These are phyloP conservation scores for Arxiozyma heterogenica DNA, from an alignment of 1,139 yeast genomes.

Conservation along the genomic window DNA sequence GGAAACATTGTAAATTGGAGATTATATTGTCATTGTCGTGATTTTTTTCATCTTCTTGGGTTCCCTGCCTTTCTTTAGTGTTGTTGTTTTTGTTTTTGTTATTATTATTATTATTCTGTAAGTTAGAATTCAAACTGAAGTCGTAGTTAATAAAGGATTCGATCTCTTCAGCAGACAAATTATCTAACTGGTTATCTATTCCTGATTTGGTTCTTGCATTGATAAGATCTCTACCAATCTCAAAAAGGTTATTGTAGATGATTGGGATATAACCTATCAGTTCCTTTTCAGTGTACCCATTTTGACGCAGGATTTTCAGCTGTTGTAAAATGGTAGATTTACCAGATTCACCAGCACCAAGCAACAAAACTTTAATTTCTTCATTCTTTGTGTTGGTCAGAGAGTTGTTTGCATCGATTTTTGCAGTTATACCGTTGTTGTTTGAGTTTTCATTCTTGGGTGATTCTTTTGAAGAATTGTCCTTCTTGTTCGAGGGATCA, in stretches of 20 bases:
- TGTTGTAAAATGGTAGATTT: conserved; percentile 71
- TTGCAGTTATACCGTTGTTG: neutral
- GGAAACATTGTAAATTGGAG: neutral
- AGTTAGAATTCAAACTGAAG: conserved; percentile 9
- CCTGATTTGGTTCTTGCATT: conserved; percentile 33
- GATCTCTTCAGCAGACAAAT: conserved; percentile 35
- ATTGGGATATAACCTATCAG: conserved; percentile 57
- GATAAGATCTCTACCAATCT: conserved; percentile 52
- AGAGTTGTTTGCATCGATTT: neutral
- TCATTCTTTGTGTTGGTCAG: conserved; percentile 17
- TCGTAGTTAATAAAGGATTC: conserved; percentile 43
- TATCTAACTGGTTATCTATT: conserved; percentile 13
- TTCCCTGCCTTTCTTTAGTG: neutral
- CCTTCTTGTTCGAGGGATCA: too few species aligned
- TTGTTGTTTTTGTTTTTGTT: too few species aligned
- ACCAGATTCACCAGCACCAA: conserved; percentile 78
- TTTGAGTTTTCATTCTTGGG: neutral
- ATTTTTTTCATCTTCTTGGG: conserved; percentile 1
- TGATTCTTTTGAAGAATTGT: too few species aligned
- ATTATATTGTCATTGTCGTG: conserved; percentile 3
- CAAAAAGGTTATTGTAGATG: conserved; percentile 58
- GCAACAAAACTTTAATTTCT: conserved; percentile 52
- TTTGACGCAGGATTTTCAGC: conserved; percentile 62
- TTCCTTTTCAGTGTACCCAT: conserved; percentile 59
- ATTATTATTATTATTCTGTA: neutral